These are phyloP conservation scores for Populus ilicifolia DNA, from an alignment of 345 rosid genomes.

Conservation along the genomic window DNA sequence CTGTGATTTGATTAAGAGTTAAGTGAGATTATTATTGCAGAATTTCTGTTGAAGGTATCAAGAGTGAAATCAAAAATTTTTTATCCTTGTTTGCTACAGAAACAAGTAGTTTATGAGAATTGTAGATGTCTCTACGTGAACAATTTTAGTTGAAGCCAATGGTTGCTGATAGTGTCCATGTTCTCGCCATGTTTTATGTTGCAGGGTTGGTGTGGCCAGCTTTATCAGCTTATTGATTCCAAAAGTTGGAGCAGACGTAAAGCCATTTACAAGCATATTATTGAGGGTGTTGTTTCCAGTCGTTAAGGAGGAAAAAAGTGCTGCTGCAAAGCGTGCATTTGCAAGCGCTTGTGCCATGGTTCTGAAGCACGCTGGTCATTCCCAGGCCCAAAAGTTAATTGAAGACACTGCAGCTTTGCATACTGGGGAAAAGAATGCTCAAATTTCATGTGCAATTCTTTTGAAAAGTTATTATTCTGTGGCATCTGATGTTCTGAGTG, in stretches of 20 bases:
- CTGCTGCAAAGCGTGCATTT: slow-evolving; percentile 82
- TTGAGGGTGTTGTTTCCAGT: slow-evolving; percentile 71
- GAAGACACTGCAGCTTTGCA: slow-evolving; percentile 83
- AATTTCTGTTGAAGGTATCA: too few species aligned
- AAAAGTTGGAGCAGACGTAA: slow-evolving; percentile 70
- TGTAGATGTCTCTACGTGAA: neutral
- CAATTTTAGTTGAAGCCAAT: neutral
- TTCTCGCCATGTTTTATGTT: slow-evolving; percentile 2
- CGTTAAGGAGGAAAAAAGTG: slow-evolving; percentile 76
- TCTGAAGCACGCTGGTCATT: slow-evolving; percentile 63
- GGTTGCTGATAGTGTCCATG: neutral
- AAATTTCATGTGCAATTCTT: slow-evolving; percentile 76
- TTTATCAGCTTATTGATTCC: slow-evolving; percentile 78
- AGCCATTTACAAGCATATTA: slow-evolving; percentile 65
- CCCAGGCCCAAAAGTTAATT: slow-evolving; percentile 72
- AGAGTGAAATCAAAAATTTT: too few species aligned
- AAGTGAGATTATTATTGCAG: too few species aligned
- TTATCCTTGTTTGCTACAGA: too few species aligned
- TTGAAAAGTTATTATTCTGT: slow-evolving; percentile 70
- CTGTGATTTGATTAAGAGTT: too few species aligned
- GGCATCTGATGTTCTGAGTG: slow-evolving; percentile 72
- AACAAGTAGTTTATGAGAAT: neutral
- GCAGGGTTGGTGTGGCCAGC: slow-evolving; percentile 94
- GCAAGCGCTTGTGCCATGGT: slow-evolving; percentile 78
- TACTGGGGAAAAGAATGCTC: slow-evolving; percentile 71